Percentiles rank a stretch among this genome's conserved stretches.
These are phyloP conservation scores for Colletotrichum siamense DNA, from an alignment of 2,329 filamentous ascomycete genomes.

Conservation along the genomic window DNA sequence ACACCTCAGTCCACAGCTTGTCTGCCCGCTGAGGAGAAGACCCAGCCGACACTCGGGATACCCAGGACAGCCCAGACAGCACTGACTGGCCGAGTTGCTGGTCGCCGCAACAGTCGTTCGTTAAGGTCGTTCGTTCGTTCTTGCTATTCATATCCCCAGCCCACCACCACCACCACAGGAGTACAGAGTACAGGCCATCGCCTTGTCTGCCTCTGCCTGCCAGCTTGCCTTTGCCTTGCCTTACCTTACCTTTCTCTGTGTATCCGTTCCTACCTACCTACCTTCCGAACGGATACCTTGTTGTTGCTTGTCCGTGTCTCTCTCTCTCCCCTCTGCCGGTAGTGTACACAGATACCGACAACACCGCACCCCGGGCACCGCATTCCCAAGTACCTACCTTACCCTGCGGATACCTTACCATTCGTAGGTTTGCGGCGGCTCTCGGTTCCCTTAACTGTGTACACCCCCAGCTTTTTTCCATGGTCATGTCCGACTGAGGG, in stretches of 20 bases:
- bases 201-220: not conserved
- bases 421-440: not conserved
- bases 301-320: not conserved
- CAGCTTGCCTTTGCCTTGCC: not conserved
- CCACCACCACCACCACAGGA: not conserved
- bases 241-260: not conserved
- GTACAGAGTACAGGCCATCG: not conserved
- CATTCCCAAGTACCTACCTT: not conserved
- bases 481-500: slow-evolving; percentile 3
- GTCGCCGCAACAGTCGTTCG: not conserved
- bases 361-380: not conserved
- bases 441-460: not conserved
- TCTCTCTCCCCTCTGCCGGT: not conserved
- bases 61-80: not conserved
- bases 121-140: not conserved
- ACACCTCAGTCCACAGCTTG: not conserved
- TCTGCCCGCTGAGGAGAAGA: not conserved
- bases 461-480: not conserved
- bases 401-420: not conserved
- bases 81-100: not conserved
- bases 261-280: not conserved
- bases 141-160: slow-evolving; percentile 1
- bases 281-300: not conserved
- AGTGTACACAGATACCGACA: not conserved
- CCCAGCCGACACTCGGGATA: not conserved